phyloP scores from a whole-genome alignment of 805 yeast genomes.

The Cyberlindnera saturnus region DNA sequence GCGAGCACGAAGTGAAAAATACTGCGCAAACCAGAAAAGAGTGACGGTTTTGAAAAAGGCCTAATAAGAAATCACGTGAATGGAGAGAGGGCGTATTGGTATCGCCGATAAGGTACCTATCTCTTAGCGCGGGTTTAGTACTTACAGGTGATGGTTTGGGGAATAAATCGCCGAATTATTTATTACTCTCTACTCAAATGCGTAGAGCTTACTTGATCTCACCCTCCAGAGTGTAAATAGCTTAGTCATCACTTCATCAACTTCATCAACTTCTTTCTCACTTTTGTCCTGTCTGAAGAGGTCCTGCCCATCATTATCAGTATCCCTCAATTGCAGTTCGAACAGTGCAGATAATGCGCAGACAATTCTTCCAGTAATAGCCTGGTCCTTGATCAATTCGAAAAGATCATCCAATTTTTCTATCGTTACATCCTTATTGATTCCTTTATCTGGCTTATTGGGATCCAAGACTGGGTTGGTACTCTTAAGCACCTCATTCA shows the following conservation, averaged over 20 bases:
- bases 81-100: background rate
- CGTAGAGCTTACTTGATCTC: slow-evolving; percentile 26
- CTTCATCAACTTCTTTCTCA: background rate
- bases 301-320: slow-evolving; percentile 8
- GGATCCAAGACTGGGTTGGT: slow-evolving; percentile 22
- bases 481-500: slow-evolving; percentile 9
- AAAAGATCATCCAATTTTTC: slow-evolving; percentile 19
- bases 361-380: slow-evolving; percentile 30
- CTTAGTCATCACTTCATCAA: background rate
- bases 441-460: slow-evolving; percentile 6
- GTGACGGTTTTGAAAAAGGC: too few relatives aligned
- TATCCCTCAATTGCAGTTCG: slow-evolving; percentile 20
- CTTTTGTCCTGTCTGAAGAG: slow-evolving; percentile 3
- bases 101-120: too few relatives aligned
- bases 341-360: slow-evolving; percentile 30
- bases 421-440: slow-evolving; percentile 1
- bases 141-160: too few relatives aligned
- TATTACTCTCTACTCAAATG: slow-evolving; percentile 24
- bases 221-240: slow-evolving; percentile 21
- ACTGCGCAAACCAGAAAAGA: too few relatives aligned
- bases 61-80: background rate
- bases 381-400: slow-evolving; percentile 20
- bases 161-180: too few relatives aligned
- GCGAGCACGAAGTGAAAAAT: too few relatives aligned
- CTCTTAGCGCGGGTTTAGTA: too few relatives aligned